phyloP scores from a whole-genome alignment of 1,284 basidiomycete genomes.

The Tilletia indica region DNA sequence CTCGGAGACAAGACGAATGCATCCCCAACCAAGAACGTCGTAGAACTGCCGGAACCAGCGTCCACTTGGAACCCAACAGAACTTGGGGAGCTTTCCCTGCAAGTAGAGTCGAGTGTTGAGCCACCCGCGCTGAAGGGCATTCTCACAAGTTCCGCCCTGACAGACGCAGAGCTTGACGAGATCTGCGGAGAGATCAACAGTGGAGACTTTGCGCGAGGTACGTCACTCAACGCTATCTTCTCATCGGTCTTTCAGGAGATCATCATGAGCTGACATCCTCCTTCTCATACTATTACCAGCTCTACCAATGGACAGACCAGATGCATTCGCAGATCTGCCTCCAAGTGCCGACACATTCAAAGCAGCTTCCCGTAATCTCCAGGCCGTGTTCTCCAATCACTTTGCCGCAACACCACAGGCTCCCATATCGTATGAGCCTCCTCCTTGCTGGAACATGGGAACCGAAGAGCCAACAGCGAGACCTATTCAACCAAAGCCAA shows the following conservation, averaged over 20 bases:
- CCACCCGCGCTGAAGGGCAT: not conserved
- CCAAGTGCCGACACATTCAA: not conserved
- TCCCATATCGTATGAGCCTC: no score
- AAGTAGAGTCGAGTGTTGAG: not conserved
- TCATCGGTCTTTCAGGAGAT: no score
- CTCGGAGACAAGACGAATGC: conserved; percentile 18
- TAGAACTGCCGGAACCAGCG: not conserved
- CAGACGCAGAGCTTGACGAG: conserved; percentile 6
- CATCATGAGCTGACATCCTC: not conserved
- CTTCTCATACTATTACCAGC: not conserved
- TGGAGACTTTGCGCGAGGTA: not conserved
- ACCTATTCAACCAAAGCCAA: no score
- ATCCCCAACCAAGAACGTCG: not conserved
- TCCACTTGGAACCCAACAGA: not conserved
- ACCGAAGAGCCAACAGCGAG: no score
- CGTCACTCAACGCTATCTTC: not conserved
- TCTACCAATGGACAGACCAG: not conserved
- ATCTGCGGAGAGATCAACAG: conserved; percentile 2
- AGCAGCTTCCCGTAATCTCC: not conserved
- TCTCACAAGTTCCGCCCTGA: not conserved
- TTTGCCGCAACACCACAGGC: no score
- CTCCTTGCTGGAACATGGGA: no score
- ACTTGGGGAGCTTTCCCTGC: not conserved
- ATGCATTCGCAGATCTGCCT: not conserved
- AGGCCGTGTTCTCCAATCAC: no score